A percentile compares a stretch with the other conserved stretches of the same genome.
These are phyloP conservation scores for Ormosia emarginata DNA, from an alignment of 306 rosid species.

Conservation along the genomic window DNA sequence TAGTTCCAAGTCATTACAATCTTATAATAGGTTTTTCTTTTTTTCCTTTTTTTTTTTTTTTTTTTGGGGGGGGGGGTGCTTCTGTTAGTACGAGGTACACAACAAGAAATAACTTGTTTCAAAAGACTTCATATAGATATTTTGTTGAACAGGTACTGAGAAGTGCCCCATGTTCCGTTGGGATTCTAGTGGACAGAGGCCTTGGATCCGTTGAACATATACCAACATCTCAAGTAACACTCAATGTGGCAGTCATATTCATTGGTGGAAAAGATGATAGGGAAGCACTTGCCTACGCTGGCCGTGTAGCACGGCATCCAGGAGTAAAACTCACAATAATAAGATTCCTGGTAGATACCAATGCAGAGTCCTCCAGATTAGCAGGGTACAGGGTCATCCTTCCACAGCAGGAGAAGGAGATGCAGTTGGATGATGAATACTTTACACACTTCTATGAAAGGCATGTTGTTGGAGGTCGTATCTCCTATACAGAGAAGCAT, in stretches of 20 bases:
- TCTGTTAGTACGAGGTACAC: neutral
- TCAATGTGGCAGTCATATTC: conserved; percentile 72
- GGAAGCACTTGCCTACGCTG: conserved; percentile 72
- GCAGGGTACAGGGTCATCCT: conserved; percentile 30
- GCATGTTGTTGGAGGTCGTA: conserved; percentile 48
- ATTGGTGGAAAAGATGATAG: conserved; percentile 82
- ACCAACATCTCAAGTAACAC: conserved; percentile 20
- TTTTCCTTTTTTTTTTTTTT: no score
- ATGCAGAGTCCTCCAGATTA: conserved; percentile 35
- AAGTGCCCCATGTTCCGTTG: conserved; percentile 76
- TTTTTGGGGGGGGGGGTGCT: neutral
- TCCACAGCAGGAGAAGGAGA: conserved; percentile 59
- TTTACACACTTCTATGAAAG: conserved; percentile 66
- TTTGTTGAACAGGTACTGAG: conserved; percentile 50
- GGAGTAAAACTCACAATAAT: conserved; percentile 64
- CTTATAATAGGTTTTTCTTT: neutral
- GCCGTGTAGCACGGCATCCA: conserved; percentile 56
- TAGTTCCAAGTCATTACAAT: neutral
- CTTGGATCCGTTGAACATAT: conserved; percentile 47
- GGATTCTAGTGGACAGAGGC: conserved; percentile 83
- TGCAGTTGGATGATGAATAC: conserved; percentile 58
- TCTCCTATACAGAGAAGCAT: conserved; percentile 67
- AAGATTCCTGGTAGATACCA: conserved; percentile 57
- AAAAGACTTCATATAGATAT: neutral
- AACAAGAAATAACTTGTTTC: neutral